These are phyloP conservation scores for Centella asiatica DNA, from an alignment of 129 eudicot species.

Conservation along the genomic window DNA sequence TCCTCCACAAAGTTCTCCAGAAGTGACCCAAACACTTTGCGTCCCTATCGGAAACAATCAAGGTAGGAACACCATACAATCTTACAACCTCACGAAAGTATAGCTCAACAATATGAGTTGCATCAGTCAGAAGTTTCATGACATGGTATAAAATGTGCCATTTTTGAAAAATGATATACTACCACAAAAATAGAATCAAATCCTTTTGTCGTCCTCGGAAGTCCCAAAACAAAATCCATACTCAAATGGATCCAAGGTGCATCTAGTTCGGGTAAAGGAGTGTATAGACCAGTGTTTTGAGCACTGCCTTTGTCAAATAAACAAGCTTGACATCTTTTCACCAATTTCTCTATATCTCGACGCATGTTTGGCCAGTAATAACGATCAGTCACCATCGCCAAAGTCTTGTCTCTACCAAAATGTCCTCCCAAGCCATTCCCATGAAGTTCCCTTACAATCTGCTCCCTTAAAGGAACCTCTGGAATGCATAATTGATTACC, in stretches of 20 bases:
- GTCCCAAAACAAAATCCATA: neutral
- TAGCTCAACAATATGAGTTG: neutral
- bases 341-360: neutral
- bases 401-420: neutral
- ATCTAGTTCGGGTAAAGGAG: neutral
- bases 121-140: too few species aligned
- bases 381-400: neutral
- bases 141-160: neutral
- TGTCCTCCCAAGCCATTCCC: neutral
- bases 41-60: neutral
- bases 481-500: neutral
- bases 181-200: neutral
- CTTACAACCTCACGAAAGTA: neutral
- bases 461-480: neutral
- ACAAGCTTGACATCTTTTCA: neutral
- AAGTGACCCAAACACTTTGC: neutral
- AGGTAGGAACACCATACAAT: neutral
- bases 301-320: neutral
- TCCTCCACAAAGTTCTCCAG: conserved; percentile 1
- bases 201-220: neutral
- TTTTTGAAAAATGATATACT: neutral
- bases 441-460: neutral
- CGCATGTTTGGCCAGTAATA: neutral
- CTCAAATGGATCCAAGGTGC: neutral
- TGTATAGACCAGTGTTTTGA: neutral